Conservation (phyloP, 1,284 basidiomycete genomes). For the Apiotrichum veenhuisii region DNA sequence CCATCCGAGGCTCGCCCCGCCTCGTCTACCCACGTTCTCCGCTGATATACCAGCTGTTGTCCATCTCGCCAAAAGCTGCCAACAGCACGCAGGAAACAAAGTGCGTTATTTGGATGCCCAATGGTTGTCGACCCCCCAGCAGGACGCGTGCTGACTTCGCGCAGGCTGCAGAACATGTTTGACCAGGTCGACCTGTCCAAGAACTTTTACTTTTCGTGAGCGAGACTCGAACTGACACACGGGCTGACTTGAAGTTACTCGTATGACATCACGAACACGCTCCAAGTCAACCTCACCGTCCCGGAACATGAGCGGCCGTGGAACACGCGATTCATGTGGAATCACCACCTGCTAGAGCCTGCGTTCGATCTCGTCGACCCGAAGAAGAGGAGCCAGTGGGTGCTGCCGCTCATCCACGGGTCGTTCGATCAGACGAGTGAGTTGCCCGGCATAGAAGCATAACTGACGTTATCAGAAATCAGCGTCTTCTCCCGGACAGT, state of each 20-base stretch:
- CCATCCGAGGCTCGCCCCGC: background rate
- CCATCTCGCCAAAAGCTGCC: slow-evolving; percentile 54
- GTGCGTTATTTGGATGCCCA: slow-evolving; percentile 24
- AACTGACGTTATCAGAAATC: slow-evolving; percentile 64
- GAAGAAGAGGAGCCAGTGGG: slow-evolving; percentile 68
- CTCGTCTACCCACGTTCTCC: background rate
- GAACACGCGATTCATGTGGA: slow-evolving; percentile 94
- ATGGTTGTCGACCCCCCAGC: too few species aligned
- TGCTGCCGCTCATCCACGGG: slow-evolving; percentile 89
- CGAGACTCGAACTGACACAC: background rate
- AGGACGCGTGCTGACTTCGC: slow-evolving; percentile 25
- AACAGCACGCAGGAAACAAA: slow-evolving; percentile 77
- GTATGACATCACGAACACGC: slow-evolving; percentile 91
- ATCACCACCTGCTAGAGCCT: slow-evolving; percentile 79
- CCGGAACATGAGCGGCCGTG: slow-evolving; percentile 52
- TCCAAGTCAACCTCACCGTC: slow-evolving; percentile 87
- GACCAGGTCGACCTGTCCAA: slow-evolving; percentile 97
- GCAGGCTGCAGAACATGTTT: slow-evolving; percentile 76
- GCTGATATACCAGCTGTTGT: slow-evolving; percentile 33
- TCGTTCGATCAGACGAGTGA: slow-evolving; percentile 92
- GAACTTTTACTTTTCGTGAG: slow-evolving; percentile 97
- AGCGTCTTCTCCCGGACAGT: slow-evolving; percentile 85
- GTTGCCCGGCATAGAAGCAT: background rate
- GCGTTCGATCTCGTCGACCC: slow-evolving; percentile 53
- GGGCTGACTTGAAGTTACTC: slow-evolving; percentile 64